Percentiles rank a stretch among this genome's conserved stretches.
Evolutionary conservation across 192 early-diverging fungal genomes (phyloP).

Genomic region (Haplosporangium gracile): DNA sequence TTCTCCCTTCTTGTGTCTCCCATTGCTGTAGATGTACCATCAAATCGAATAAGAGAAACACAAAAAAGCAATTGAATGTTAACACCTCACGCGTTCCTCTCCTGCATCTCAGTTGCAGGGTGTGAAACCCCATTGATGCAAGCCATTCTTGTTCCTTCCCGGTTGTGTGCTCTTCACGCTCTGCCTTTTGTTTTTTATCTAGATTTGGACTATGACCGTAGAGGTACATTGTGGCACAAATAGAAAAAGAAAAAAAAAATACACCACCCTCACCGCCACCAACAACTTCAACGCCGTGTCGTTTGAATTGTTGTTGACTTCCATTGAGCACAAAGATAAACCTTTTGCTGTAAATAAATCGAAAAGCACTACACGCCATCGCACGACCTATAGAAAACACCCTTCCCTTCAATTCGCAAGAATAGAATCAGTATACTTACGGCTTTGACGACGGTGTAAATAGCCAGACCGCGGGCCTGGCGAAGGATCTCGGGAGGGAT

Average conservation of each 20-base stretch:
- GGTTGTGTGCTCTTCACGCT: too few species aligned
- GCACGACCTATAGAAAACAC: neutral
- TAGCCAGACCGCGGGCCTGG: slow-evolving; percentile 91
- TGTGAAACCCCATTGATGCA: too few species aligned
- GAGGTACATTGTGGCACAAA: neutral
- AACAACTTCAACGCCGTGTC: neutral
- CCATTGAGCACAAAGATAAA: neutral
- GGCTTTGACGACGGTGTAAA: slow-evolving; percentile 93
- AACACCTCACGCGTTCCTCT: too few species aligned
- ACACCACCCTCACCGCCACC: neutral
- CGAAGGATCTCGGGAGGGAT: slow-evolving; percentile 76
- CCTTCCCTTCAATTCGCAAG: neutral
- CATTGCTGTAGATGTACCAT: too few species aligned
- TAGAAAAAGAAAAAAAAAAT: too few species aligned
- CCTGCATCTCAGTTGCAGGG: neutral
- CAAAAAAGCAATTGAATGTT: too few species aligned
- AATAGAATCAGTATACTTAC: slow-evolving; percentile 57
- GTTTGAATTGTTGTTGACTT: neutral
- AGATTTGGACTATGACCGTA: neutral
- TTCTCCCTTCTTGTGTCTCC: neutral
- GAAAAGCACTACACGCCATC: neutral
- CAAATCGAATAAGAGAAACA: too few species aligned
- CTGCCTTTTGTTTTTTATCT: too few species aligned
- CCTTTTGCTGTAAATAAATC: neutral
- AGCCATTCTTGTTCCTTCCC: neutral